Evolutionary conservation across 2,329 filamentous ascomycete genomes (phyloP).

Genomic region (Pseudogymnoascus destructans): DNA sequence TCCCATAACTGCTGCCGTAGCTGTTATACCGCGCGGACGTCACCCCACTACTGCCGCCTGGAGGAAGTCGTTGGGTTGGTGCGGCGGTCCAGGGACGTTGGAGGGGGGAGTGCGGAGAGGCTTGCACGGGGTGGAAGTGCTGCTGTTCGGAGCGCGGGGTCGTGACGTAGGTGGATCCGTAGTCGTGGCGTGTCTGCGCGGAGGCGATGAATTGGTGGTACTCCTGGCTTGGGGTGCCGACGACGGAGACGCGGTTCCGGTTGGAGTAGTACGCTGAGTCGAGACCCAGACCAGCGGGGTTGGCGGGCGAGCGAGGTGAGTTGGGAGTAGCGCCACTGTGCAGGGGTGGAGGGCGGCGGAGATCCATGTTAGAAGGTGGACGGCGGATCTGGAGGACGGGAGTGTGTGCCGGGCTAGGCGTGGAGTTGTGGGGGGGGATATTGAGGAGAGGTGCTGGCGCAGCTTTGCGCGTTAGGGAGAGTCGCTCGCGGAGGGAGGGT

Average conservation of each 20-base stretch:
- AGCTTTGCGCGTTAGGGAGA: conserved; percentile 22
- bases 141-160: conserved; percentile 40
- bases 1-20: not conserved
- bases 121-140: conserved; percentile 48
- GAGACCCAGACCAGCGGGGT: conserved; percentile 20
- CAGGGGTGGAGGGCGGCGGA: not conserved
- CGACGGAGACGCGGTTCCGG: conserved; percentile 7
- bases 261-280: conserved; percentile 26
- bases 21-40: conserved; percentile 23
- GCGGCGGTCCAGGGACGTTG: conserved; percentile 31
- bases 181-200: conserved; percentile 2
- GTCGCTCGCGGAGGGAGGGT: conserved; percentile 22
- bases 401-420: not conserved
- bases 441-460: conserved; percentile 8
- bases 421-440: conserved; percentile 13
- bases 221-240: conserved; percentile 12
- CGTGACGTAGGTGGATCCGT: conserved; percentile 16
- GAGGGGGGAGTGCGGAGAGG: conserved; percentile 49
- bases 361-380: not conserved
- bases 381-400: not conserved
- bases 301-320: not conserved
- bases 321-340: not conserved
- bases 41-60: conserved; percentile 22
- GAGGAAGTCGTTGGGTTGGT: conserved; percentile 29
- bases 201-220: not conserved